phyloP scores from a whole-genome alignment of 306 rosid genomes.

The Casuarina equisetifolia region DNA sequence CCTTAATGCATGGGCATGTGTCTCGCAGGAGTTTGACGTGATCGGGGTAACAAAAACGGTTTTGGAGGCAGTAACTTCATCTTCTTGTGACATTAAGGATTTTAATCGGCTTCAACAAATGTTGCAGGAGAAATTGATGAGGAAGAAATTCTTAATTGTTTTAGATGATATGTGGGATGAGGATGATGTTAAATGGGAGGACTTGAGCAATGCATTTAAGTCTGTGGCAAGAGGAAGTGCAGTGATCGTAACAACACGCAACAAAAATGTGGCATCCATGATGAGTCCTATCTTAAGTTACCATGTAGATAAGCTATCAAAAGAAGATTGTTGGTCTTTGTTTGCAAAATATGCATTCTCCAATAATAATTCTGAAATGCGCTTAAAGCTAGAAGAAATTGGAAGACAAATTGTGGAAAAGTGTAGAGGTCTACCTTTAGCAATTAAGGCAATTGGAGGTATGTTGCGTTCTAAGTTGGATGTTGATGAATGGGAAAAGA shows the following conservation, averaged over 20 bases:
- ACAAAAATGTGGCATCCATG: slow-evolving; percentile 4
- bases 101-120: not conserved
- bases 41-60: slow-evolving; percentile 3
- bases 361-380: not conserved
- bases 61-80: slow-evolving; percentile 2
- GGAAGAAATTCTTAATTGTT: slow-evolving; percentile 25
- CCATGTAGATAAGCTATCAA: not conserved
- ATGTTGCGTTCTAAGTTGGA: slow-evolving; percentile 7
- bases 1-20: slow-evolving; percentile 11
- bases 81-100: not conserved
- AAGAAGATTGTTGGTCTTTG: slow-evolving; percentile 25
- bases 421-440: slow-evolving; percentile 30
- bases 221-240: slow-evolving; percentile 13
- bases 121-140: not conserved
- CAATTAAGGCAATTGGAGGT: slow-evolving; percentile 27
- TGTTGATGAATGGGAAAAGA: slow-evolving; percentile 7
- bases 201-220: not conserved
- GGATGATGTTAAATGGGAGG: slow-evolving; percentile 8
- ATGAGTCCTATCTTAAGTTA: not conserved
- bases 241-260: slow-evolving; percentile 27
- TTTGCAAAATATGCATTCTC: slow-evolving; percentile 21
- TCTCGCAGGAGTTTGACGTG: slow-evolving; percentile 14
- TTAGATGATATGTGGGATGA: slow-evolving; percentile 37
- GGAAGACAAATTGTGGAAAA: slow-evolving; percentile 24
- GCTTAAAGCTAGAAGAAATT: slow-evolving; percentile 2